A percentile compares a stretch with the other conserved stretches of the same genome.
Evolutionary conservation across 2,329 filamentous ascomycete species (phyloP).

Genomic region (Chalara sp.): DNA sequence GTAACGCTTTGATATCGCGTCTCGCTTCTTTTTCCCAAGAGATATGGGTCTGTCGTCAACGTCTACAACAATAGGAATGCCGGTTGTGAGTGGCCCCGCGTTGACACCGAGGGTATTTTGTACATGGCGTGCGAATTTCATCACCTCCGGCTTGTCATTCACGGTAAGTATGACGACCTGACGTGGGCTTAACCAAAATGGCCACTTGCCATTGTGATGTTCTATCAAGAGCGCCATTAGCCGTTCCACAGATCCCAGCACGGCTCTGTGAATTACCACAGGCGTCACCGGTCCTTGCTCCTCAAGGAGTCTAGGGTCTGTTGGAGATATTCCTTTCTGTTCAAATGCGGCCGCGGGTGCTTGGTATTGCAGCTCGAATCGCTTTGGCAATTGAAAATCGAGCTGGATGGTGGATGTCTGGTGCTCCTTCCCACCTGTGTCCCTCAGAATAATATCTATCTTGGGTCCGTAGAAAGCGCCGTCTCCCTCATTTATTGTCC

Average conservation of each 20-base stretch:
- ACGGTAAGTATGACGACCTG: slow-evolving; percentile 71
- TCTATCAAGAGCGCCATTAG: slow-evolving; percentile 83
- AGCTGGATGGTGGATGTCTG: slow-evolving; percentile 86
- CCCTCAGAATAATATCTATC: slow-evolving; percentile 77
- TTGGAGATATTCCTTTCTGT: slow-evolving; percentile 41
- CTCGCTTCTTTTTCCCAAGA: slow-evolving; percentile 62
- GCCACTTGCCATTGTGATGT: slow-evolving; percentile 72
- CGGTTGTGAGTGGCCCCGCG: not conserved
- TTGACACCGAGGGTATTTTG: not conserved
- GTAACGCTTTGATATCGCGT: slow-evolving; percentile 68
- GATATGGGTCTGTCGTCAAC: slow-evolving; percentile 57
- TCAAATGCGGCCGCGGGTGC: slow-evolving; percentile 60
- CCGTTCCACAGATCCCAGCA: slow-evolving; percentile 77
- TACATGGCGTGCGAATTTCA: slow-evolving; percentile 19
- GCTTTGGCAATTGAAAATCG: slow-evolving; percentile 81
- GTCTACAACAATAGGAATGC: slow-evolving; percentile 51
- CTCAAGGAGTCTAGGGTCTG: slow-evolving; percentile 39
- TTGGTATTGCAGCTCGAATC: slow-evolving; percentile 71
- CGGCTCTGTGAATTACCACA: slow-evolving; percentile 78
- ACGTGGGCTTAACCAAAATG: slow-evolving; percentile 81
- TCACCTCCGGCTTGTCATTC: slow-evolving; percentile 43
- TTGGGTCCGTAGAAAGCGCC: slow-evolving; percentile 90
- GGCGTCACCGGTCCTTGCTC: slow-evolving; percentile 58
- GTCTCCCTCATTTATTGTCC: slow-evolving; percentile 72
- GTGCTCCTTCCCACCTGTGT: slow-evolving; percentile 78